A percentile compares a stretch with the other conserved stretches of the same genome.
These are phyloP conservation scores for Penicillium mononematosum DNA, from an alignment of 495 filamentous ascomycete genomes.

Conservation along the genomic window DNA sequence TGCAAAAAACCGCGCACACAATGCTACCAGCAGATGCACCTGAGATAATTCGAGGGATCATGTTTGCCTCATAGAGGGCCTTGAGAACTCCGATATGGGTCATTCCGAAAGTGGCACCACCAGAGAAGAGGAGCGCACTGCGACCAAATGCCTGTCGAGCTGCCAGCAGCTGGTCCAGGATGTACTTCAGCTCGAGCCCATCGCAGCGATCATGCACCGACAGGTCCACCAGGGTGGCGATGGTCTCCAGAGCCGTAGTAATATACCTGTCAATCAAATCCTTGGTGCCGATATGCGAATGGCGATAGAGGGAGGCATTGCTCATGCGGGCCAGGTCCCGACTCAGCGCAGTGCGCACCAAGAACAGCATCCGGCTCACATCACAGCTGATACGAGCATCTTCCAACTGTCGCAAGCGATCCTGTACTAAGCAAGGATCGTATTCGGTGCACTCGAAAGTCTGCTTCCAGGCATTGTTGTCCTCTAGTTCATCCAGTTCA, in stretches of 20 bases:
- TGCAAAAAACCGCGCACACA: constrained; percentile 82
- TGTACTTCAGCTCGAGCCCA: constrained; percentile 59
- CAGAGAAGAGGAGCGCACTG: constrained; percentile 82
- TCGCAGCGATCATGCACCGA: constrained; percentile 55
- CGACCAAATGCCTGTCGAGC: constrained; percentile 85
- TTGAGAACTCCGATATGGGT: constrained; percentile 94
- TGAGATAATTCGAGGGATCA: constrained; percentile 89
- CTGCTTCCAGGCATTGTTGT: constrained; percentile 78
- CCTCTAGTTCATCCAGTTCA: constrained; percentile 79
- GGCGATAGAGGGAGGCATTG: constrained; percentile 75
- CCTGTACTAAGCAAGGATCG: constrained; percentile 62
- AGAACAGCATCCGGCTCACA: constrained; percentile 70
- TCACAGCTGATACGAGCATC: constrained; percentile 73
- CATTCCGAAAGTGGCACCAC: constrained; percentile 94
- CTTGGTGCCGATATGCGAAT: constrained; percentile 86
- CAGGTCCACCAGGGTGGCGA: constrained; percentile 65
- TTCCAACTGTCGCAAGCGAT: constrained; percentile 69
- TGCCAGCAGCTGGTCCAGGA: constrained; percentile 72
- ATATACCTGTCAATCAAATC: constrained; percentile 83
- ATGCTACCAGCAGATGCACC: constrained; percentile 95
- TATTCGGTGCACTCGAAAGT: constrained; percentile 67
- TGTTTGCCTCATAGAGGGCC: constrained; percentile 67
- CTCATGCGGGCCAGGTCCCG: constrained; percentile 85
- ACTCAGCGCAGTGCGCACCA: constrained; percentile 76
- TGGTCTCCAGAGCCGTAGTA: constrained; percentile 68